Evolutionary conservation across 345 rosid species (phyloP).

Genomic region (thale cress (Arabidopsis thaliana)): DNA sequence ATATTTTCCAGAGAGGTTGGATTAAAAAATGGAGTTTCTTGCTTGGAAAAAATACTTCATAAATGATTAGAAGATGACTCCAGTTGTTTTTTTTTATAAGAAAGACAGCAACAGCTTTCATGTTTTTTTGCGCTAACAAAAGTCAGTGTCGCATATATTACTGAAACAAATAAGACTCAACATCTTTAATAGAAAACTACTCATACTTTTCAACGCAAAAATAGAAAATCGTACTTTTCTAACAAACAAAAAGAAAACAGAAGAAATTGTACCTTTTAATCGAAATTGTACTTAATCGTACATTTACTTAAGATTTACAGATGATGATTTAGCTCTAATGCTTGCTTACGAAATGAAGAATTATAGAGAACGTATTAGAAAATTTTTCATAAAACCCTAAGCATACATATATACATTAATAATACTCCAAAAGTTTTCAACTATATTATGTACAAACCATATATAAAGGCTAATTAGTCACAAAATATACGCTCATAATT

Average conservation of each 20-base stretch:
- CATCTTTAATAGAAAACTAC: neutral
- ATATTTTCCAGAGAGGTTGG: neutral
- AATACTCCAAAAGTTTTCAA: too few relatives aligned
- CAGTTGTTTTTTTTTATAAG: neutral
- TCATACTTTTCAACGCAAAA: neutral
- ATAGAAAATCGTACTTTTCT: neutral
- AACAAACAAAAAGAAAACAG: too few relatives aligned
- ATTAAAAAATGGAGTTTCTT: neutral
- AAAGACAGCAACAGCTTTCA: neutral
- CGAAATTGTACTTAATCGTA: neutral
- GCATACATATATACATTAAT: too few relatives aligned
- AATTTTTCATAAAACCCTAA: too few relatives aligned
- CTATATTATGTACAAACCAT: too few relatives aligned
- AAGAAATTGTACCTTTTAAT: neutral
- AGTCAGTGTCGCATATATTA: conserved; percentile 6
- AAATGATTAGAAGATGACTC: conserved; percentile 19
- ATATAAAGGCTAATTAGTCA: too few relatives aligned
- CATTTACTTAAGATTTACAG: neutral
- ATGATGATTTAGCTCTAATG: neutral
- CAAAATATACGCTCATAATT: neutral
- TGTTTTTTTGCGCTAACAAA: neutral
- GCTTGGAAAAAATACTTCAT: neutral
- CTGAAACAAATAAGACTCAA: neutral
- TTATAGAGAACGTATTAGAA: too few relatives aligned
- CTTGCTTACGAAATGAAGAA: neutral